Percentiles rank a stretch among this genome's conserved stretches.
These are phyloP conservation scores for Fusarium mangiferae DNA, from an alignment of 2,329 filamentous ascomycete genomes.

Conservation along the genomic window DNA sequence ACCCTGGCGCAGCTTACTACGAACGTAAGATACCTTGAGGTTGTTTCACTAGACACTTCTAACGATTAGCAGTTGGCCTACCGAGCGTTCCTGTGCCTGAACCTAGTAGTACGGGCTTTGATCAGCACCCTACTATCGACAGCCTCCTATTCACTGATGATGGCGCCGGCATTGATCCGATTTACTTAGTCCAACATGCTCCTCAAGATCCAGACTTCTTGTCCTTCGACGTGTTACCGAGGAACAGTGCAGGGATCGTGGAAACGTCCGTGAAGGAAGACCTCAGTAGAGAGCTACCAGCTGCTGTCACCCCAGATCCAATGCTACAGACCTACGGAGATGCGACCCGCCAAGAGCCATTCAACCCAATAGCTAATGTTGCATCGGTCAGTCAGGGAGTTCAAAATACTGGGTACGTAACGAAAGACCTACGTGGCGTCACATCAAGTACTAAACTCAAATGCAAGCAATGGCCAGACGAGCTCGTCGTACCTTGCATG, in stretches of 20 bases:
- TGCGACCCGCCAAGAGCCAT: accelerated
- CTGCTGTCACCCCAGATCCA: neutral
- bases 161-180: neutral
- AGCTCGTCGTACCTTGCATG: neutral
- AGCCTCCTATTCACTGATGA: neutral
- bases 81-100: neutral
- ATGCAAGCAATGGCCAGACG: neutral
- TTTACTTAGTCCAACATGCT: neutral
- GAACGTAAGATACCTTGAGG: accelerated
- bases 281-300: neutral
- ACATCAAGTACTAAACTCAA: neutral
- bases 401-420: neutral
- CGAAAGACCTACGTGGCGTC: neutral
- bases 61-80: neutral
- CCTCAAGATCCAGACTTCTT: neutral
- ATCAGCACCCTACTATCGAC: neutral
- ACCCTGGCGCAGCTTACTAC: neutral
- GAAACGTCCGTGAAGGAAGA: neutral
- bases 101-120: neutral
- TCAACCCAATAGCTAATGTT: too few species aligned
- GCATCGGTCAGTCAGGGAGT: too few species aligned
- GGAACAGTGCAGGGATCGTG: too few species aligned
- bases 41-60: accelerated
- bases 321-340: neutral
- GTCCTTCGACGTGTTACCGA: accelerated